Evolutionary conservation across 495 filamentous ascomycete genomes (phyloP), one percentile per base, ranked within the genome.

Genomic region (Mytilinidion resinicola): DNA sequence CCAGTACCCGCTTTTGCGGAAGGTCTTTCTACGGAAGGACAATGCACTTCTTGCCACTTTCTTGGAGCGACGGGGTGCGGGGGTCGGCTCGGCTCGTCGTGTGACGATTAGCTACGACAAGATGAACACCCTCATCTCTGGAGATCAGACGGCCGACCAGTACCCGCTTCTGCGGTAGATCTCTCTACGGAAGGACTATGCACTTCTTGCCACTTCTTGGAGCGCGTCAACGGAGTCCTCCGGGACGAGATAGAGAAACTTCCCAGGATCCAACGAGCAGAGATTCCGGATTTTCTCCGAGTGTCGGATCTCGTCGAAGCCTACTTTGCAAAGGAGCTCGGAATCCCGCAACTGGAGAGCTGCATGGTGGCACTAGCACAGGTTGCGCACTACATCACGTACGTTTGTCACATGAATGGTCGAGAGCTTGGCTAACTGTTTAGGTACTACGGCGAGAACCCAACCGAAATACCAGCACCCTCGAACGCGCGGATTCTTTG

Each of bases 111-210:
- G n/a, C 44, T 39, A 61, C 43, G 30, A 43, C 62, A 67, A 35
- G 38, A 72, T 72, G 71, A 72, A 73, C 55, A 59, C 67, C 42
- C 64, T 71, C 47, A 61, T 75, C 44, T 90, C 91, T 69, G 89
- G 88, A 75, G 88, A 93, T 71, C 87, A 90, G 76, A 89, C 87
- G 30, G 77, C 84, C 62, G 84, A 88, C 67, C 84, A 85, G 53
- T 82, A 85, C 61, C 75, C 77, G 47, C 83, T 87, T 51, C 75
- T 91, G 50, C 77, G 61, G 79, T 76, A 75, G 77, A 75, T 87
- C 70, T 63, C 85, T 67, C 77, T 83, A 57, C 77, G 78, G 51
- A 85, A 84, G 64, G 82, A 83, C 59, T 83, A 88, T 66, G 74
- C 83, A 20, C 71, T 88, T 12, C 70, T 88, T 15, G 77, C 73